Percentiles rank a stretch among this genome's conserved stretches.
Evolutionary conservation across 768 basidiomycete species (phyloP).

Genomic region (Pulveroboletus sp.): DNA sequence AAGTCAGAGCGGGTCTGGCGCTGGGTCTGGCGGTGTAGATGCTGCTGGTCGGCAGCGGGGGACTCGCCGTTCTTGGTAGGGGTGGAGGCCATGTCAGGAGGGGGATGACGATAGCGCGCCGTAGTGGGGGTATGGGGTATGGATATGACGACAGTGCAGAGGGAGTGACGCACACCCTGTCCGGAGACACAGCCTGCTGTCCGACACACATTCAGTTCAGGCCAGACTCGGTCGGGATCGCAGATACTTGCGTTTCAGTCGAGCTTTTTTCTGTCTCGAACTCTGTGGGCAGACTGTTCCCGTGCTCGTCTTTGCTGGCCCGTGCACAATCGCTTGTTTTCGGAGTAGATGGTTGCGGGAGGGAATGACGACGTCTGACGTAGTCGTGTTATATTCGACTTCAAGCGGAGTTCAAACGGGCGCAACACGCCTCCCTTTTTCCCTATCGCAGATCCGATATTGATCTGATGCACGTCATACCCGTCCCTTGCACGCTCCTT

Average conservation of each 20-base stretch:
- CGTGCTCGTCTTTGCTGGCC: slow-evolving; percentile 22
- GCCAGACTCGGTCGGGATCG: slow-evolving; percentile 16
- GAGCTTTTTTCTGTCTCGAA: neutral
- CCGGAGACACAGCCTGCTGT: slow-evolving; percentile 21
- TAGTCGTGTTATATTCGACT: slow-evolving; percentile 41
- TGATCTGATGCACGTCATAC: slow-evolving; percentile 34
- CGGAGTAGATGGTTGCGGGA: slow-evolving; percentile 30
- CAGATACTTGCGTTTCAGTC: slow-evolving; percentile 23
- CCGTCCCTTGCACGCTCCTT: slow-evolving; percentile 12
- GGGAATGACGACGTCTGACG: slow-evolving; percentile 41
- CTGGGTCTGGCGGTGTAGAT: slow-evolving; percentile 15
- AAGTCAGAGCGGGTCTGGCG: slow-evolving; percentile 62
- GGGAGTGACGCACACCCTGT: slow-evolving; percentile 14
- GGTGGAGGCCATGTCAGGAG: slow-evolving; percentile 21
- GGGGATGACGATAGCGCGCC: slow-evolving; percentile 21
- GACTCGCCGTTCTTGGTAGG: slow-evolving; percentile 35
- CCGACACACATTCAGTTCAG: slow-evolving; percentile 14
- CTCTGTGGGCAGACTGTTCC: neutral
- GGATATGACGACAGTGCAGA: slow-evolving; percentile 25
- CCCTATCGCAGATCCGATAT: slow-evolving; percentile 33
- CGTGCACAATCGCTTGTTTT: slow-evolving; percentile 29
- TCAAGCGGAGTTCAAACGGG: slow-evolving; percentile 38
- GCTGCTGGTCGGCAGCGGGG: slow-evolving; percentile 1
- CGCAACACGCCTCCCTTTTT: slow-evolving; percentile 4
- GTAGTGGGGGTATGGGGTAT: neutral